A percentile compares a stretch with the other conserved stretches of the same genome.
Evolutionary conservation across 2,329 filamentous ascomycete genomes (phyloP).

Genomic region (Periconia macrospinosa): DNA sequence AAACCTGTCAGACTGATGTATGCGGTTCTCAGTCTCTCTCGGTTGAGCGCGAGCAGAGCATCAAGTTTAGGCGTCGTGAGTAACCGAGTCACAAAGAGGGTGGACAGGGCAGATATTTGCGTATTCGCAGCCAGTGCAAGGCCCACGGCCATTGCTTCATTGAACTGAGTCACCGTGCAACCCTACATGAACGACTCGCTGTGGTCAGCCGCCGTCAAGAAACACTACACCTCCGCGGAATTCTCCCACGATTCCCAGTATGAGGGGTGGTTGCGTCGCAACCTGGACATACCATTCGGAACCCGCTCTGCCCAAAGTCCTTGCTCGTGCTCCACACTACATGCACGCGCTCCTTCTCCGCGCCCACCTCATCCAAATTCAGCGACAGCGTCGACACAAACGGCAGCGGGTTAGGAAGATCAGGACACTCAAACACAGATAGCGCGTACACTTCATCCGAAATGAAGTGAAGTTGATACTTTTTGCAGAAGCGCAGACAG

Average conservation of each 20-base stretch:
- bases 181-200: too few species aligned
- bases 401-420: slow-evolving; percentile 7
- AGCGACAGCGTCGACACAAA: slow-evolving; percentile 31
- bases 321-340: slow-evolving; percentile 37
- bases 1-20: slow-evolving; percentile 26
- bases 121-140: slow-evolving; percentile 17
- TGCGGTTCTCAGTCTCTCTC: slow-evolving; percentile 18
- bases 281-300: slow-evolving; percentile 24
- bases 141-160: slow-evolving; percentile 15
- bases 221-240: too few species aligned
- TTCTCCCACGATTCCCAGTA: too few species aligned
- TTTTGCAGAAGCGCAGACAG: slow-evolving; percentile 31
- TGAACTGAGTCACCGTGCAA: slow-evolving; percentile 21
- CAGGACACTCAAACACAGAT: slow-evolving; percentile 24
- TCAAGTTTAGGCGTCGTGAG: slow-evolving; percentile 22
- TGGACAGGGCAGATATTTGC: slow-evolving; percentile 21
- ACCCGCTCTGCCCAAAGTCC: slow-evolving; percentile 38
- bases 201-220: too few species aligned
- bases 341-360: slow-evolving; percentile 25
- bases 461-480: slow-evolving; percentile 35
- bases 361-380: slow-evolving; percentile 11
- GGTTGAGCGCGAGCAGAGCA: slow-evolving; percentile 23
- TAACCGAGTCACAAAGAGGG: slow-evolving; percentile 19
- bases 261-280: too few species aligned
- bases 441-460: slow-evolving; percentile 44